Evolutionary conservation across 495 filamentous ascomycete genomes (phyloP).

Genomic region (Penicillium chermesinum): DNA sequence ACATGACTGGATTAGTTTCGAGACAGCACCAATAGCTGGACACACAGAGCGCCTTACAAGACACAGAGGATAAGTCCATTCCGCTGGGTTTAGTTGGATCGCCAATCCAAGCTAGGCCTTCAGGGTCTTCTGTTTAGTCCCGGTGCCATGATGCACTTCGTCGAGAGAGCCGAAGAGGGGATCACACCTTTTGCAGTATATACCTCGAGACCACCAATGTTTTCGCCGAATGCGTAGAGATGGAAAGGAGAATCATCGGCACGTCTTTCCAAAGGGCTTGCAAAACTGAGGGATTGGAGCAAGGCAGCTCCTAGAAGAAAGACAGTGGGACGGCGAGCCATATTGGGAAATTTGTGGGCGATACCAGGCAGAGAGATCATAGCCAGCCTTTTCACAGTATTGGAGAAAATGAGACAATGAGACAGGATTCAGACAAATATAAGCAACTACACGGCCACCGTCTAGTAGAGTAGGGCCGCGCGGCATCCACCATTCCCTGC

Average conservation of each 20-base stretch:
- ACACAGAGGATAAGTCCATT: conserved; percentile 3
- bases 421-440: too few species aligned
- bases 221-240: conserved; percentile 30
- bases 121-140: too few species aligned
- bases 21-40: too few species aligned
- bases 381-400: too few species aligned
- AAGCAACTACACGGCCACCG: too few species aligned
- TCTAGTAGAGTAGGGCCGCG: too few species aligned
- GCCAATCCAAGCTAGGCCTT: conserved; percentile 10
- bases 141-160: too few species aligned
- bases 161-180: neutral
- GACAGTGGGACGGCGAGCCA: neutral
- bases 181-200: conserved; percentile 31
- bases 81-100: conserved; percentile 6
- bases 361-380: too few species aligned
- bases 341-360: neutral
- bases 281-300: conserved; percentile 5
- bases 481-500: too few species aligned
- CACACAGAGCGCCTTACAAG: conserved; percentile 8
- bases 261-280: conserved; percentile 7
- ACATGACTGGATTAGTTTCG: too few species aligned
- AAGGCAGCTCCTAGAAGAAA: neutral
- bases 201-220: conserved; percentile 31
- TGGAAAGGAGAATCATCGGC: conserved; percentile 12
- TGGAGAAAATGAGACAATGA: too few species aligned